Evolutionary conservation across 176 grass and related monocot species (phyloP), one percentile per base, ranked within the genome.

Genomic region (Triticum dicoccoides): DNA sequence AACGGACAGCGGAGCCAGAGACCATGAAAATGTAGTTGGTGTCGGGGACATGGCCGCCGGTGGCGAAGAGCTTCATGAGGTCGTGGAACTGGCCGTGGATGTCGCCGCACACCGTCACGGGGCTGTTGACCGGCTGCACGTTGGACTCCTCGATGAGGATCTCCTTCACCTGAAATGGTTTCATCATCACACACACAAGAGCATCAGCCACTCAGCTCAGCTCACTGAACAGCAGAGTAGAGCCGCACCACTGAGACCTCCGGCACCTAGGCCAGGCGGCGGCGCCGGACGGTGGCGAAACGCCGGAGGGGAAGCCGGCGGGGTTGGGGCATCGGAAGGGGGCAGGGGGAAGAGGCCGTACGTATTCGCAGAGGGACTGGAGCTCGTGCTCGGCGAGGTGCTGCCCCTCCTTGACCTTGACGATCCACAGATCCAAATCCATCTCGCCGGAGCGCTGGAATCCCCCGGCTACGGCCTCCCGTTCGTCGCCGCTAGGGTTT

Each of bases 361-460:
- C 97, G 79, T 99, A 99, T 99, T 99, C 97, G 83, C 97, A 99
- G 75, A 99, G 97, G 61, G 92, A 91, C 83, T 99, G 97, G 80
- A 99, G 97, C 89, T 99, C 97, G 90, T 99, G 87, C 86, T 99
- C 97, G 67, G 92, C 88, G 65, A 99, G 90, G 81, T 99, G 97
- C 79, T 94, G 94, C 52, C 97, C 94, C 87, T 96, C 92, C 87
- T 99, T 99, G 82, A 99, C 97, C 87, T 94, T 96, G 35, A 92
- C 91, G 92, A 99, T 99, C 94, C 97, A 99, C 85, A 94, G 97
- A 96, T 99, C 97, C 76, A 99, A 94, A 92, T 99, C 92, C 97
- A 99, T 99, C 24, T 21, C 73, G 73, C 25, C 27, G 0, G 45
- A 21, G 44, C 1, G 45, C 73, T 33, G 25, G 73, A 54, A 54